Base-by-base conservation (phyloP, 164 flowering plant species). In the Berberis vulgaris region DNA sequence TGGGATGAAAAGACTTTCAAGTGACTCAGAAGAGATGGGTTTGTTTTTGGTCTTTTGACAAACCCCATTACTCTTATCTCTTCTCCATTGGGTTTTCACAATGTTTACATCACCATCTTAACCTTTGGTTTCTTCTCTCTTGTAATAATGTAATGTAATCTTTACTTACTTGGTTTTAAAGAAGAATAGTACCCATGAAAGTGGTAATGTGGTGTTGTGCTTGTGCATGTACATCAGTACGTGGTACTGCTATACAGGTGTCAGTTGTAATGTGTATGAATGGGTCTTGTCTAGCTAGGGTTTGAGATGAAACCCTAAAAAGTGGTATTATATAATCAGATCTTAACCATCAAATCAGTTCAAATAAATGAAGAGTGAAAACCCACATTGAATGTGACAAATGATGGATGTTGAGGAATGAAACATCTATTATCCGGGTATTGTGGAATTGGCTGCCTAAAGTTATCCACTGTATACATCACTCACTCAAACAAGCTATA, bases 311-410 rank as follows among this genome's bases (percentile, higher is more conserved):
- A 54, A 44, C 56, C 57, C 46, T 65, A 62, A 45, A 57, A 44
- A 9, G 26, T 43, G 54, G 44, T 41, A 65, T 44, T 64, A 26
- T 26, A 26, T 26, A 60, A 70, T 65, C 46, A 76, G 8, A 67
- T 65, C 74, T 70, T 67, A 68, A 70, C 70, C 76, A 70, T 76
- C 74, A 76, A 73, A 76, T 76, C 79, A 62, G 9, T 1, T 26
- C 26, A 40, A 49, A 62, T 10, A 5, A 49, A 2, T 7, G 11
- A 6, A 43, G 13, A 49, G 42, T 46, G 5, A 1, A n/a, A 26
- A 43, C 2, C 10, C 2, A 41, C 8, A 54, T 10, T 4, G 3
- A 26, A 1, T 10, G n/a, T 26, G 12, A 47, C 50, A 2, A 11
- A 6, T 11, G 7, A 2, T 47, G 50, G 12, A 5, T 52, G 54